A percentile compares a stretch with the other conserved stretches of the same genome.
Conservation (phyloP, 2,329 filamentous ascomycete species). For the Aspergillus fijiensis region DNA sequence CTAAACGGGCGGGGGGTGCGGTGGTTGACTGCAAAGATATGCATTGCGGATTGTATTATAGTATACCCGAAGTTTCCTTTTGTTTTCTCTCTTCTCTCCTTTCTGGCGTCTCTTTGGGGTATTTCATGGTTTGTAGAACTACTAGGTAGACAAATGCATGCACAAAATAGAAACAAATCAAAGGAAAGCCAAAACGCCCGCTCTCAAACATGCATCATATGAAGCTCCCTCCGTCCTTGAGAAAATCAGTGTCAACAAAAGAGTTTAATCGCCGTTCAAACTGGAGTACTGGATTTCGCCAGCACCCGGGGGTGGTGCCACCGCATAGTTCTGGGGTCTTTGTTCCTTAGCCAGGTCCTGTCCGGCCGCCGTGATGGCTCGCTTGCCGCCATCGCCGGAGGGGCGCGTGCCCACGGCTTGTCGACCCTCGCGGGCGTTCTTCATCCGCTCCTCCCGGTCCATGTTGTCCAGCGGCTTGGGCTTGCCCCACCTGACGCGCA, state of each 20-base stretch:
- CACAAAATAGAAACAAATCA: too few relatives aligned
- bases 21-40: constrained; percentile 13
- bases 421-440: constrained; percentile 77
- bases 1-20: background rate
- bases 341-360: constrained; percentile 42
- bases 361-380: constrained; percentile 39
- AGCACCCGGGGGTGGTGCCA: constrained; percentile 77
- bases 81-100: constrained; percentile 11
- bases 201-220: constrained; percentile 28
- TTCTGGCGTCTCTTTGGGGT: constrained; percentile 34
- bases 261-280: constrained; percentile 69
- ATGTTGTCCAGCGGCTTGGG: constrained; percentile 89
- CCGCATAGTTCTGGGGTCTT: constrained; percentile 43
- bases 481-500: constrained; percentile 88
- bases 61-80: constrained; percentile 38
- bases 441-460: constrained; percentile 78
- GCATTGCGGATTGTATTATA: constrained; percentile 35
- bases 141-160: constrained; percentile 17
- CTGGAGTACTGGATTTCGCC: constrained; percentile 82
- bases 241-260: constrained; percentile 4
- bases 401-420: constrained; percentile 53
- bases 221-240: constrained; percentile 24
- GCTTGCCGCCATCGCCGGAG: constrained; percentile 36
- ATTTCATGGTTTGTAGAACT: constrained; percentile 28
- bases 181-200: constrained; percentile 30